Evolutionary conservation across 805 yeast species (phyloP).

Genomic region (Scheffersomyces coipomensis): DNA sequence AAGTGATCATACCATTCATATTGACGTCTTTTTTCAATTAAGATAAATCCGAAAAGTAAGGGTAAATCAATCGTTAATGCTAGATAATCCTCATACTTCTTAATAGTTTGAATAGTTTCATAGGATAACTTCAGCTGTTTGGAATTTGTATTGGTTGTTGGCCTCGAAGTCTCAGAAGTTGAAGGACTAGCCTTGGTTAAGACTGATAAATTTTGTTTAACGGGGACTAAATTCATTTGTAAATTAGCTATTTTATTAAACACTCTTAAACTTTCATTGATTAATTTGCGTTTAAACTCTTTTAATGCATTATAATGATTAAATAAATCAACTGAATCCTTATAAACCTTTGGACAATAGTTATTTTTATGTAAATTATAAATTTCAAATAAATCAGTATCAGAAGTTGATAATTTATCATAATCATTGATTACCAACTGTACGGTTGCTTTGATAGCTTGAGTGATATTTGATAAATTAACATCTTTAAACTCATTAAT

Average conservation of each 20-base stretch:
- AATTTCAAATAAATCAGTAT: conserved; percentile 14
- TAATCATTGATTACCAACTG: conserved; percentile 8
- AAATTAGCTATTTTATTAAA: conserved; percentile 32
- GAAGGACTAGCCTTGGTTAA: conserved; percentile 18
- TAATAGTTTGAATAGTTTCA: conserved; percentile 24
- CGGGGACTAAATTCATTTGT: conserved; percentile 36
- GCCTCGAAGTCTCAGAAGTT: background rate
- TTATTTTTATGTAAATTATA: conserved; percentile 18
- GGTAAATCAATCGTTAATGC: conserved; percentile 65
- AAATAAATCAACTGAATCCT: conserved; percentile 32
- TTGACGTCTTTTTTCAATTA: conserved; percentile 61
- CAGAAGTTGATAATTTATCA: conserved; percentile 8
- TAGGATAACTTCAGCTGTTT: conserved; percentile 9
- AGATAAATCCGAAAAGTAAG: conserved; percentile 63
- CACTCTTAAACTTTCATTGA: conserved; percentile 18
- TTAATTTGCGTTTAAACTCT: conserved; percentile 27
- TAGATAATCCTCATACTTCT: conserved; percentile 33
- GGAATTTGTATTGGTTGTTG: background rate
- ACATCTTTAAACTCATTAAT: conserved; percentile 20
- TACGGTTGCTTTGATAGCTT: conserved; percentile 5
- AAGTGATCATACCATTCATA: conserved; percentile 52
- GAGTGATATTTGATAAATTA: conserved; percentile 11
- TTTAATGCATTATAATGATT: conserved; percentile 28
- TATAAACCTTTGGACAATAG: conserved; percentile 24
- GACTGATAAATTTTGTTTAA: conserved; percentile 25